A percentile compares a stretch with the other conserved stretches of the same genome.
phyloP scores from a whole-genome alignment of 352 stramenopile genomes.

The Globisporangium paroecandrum region DNA sequence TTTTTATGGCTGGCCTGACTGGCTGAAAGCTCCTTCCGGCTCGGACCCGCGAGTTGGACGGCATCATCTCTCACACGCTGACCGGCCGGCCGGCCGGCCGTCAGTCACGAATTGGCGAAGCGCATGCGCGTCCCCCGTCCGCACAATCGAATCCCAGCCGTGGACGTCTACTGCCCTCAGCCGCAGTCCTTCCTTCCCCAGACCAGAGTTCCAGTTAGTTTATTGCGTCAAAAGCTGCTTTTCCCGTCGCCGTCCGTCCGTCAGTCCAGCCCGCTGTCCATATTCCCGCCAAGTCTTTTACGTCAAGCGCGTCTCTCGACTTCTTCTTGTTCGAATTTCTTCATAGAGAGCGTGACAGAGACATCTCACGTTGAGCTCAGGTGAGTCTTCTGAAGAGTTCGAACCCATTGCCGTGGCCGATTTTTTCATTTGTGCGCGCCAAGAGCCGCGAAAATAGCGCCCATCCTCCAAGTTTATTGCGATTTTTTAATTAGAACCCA shows the following conservation, averaged over 20 bases:
- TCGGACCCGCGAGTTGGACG: neutral
- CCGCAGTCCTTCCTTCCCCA: neutral
- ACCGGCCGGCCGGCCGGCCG: too few species aligned
- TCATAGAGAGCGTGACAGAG: neutral
- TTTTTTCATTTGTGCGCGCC: conserved; percentile 9
- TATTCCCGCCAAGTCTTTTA: neutral
- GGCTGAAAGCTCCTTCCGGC: conserved; percentile 1
- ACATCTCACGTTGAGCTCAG: neutral
- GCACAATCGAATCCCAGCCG: neutral
- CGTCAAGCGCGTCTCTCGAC: conserved; percentile 11
- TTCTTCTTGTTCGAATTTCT: neutral
- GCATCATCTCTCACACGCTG: neutral
- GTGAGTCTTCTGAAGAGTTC: conserved; percentile 1
- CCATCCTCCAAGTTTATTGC: conserved; percentile 1
- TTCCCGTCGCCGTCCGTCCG: neutral
- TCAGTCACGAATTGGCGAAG: conserved; percentile 10
- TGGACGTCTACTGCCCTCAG: conserved; percentile 6
- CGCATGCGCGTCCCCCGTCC: neutral
- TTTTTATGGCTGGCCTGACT: neutral
- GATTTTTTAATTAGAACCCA: conserved; percentile 8
- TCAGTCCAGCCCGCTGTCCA: too few species aligned
- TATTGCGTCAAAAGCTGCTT: too few species aligned
- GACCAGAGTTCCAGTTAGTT: neutral
- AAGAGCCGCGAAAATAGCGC: conserved; percentile 7
- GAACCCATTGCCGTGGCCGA: conserved; percentile 13